phyloP scores from a whole-genome alignment of 1,284 basidiomycete species.

The Boletus sp. region DNA sequence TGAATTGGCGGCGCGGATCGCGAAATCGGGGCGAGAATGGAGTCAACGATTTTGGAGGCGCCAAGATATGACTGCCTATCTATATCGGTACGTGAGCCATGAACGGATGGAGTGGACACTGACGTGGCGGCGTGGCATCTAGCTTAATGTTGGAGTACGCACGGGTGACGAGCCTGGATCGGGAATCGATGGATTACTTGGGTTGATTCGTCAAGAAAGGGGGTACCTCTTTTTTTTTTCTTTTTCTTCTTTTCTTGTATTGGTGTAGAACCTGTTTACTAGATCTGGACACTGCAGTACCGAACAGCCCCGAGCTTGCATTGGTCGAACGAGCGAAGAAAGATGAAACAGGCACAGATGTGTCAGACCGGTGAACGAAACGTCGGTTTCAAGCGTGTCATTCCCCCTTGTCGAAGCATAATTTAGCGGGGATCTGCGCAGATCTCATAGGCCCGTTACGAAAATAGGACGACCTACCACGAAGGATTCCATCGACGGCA shows the following conservation, averaged over 20 bases:
- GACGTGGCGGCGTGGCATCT: neutral
- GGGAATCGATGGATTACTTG: constrained; percentile 25
- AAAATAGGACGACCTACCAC: too few relatives aligned
- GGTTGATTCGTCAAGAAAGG: neutral
- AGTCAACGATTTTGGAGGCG: constrained; percentile 59
- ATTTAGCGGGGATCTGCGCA: neutral
- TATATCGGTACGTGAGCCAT: constrained; percentile 47
- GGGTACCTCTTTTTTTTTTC: too few relatives aligned
- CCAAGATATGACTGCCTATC: constrained; percentile 65
- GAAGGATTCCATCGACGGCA: too few relatives aligned
- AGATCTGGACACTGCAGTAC: too few relatives aligned
- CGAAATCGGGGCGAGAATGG: constrained; percentile 56
- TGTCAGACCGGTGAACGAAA: too few relatives aligned
- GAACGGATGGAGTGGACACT: neutral
- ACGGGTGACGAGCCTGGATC: constrained; percentile 23
- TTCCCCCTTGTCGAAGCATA: too few relatives aligned
- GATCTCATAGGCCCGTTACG: neutral
- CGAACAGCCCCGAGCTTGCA: neutral
- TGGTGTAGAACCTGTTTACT: too few relatives aligned
- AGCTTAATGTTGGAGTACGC: constrained; percentile 39
- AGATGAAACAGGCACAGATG: too few relatives aligned
- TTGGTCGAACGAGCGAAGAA: too few relatives aligned
- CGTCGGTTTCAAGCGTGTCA: too few relatives aligned
- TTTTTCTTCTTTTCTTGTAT: neutral
- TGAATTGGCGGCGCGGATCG: constrained; percentile 55